These are phyloP conservation scores for Cenchrus purpureus DNA, from an alignment of 176 grass and related monocot genomes.

Conservation along the genomic window DNA sequence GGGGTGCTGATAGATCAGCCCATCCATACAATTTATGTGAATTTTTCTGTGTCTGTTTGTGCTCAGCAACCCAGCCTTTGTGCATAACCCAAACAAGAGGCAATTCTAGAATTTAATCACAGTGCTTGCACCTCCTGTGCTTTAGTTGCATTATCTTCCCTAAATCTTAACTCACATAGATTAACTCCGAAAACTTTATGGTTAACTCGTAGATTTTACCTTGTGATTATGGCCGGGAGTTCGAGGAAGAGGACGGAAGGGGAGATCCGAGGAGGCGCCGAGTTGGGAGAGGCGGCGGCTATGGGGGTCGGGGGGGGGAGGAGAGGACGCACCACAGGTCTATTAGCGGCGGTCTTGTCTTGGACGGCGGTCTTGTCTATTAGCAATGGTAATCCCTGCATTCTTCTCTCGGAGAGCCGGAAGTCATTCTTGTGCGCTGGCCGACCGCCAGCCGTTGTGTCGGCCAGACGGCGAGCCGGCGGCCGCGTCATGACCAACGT, in stretches of 20 bases:
- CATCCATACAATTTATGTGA: background rate
- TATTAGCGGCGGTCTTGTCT: background rate
- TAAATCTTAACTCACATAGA: background rate
- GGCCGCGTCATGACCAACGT: too few relatives aligned
- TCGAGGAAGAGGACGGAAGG: too few relatives aligned
- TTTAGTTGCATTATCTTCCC: background rate
- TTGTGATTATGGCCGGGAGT: too few relatives aligned
- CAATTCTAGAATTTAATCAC: background rate
- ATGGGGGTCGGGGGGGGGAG: background rate
- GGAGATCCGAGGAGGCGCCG: too few relatives aligned
- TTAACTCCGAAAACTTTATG: background rate
- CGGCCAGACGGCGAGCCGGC: too few relatives aligned
- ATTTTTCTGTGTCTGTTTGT: background rate
- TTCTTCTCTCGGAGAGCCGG: too few relatives aligned
- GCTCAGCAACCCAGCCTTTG: background rate
- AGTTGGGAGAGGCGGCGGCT: too few relatives aligned
- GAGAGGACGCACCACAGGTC: too few relatives aligned
- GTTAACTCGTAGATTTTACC: background rate
- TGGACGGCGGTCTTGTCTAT: conserved; percentile 2
- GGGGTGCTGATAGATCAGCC: background rate
- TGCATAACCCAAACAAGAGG: background rate
- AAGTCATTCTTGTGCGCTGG: too few relatives aligned
- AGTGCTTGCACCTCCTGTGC: background rate
- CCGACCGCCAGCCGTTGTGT: too few relatives aligned
- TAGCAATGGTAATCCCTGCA: too few relatives aligned